Base-by-base conservation (phyloP, 768 basidiomycete genomes). In the Rhizopogon vinicolor region DNA sequence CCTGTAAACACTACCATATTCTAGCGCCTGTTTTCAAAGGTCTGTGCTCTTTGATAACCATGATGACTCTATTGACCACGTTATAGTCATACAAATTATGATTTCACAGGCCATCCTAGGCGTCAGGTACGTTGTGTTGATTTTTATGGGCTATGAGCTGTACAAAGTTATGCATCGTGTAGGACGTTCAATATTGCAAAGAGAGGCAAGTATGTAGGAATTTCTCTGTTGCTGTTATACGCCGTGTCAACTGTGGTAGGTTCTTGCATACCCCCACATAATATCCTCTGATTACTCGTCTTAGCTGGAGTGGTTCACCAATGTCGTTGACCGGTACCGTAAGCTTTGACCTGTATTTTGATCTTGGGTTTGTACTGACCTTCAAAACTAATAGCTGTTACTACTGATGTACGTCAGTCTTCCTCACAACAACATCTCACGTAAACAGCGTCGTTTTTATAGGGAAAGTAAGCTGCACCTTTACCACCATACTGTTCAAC, bases 51-150 rank as follows among this genome's bases (percentile, higher is more conserved):
- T 33, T 51, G 18, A 42, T 13, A 22, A 2, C 1, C 4, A 16
- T 43, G 10, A 46, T 5, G 14, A n/a, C 8, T 29, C 52, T 65
- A 18, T 59, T 54, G 18, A 19, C 41, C 14, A 14, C 2, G 8
- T 42, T 53, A 12, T 54, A 88, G 87, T 83, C 3, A 16, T 85
- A 5, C 87, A 88, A 67, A 71, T 74, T 0, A 82, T 83, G 78
- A 71, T 84, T 44, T 86, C 86, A 5, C 86, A 89, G 62, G 70
- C 77, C 6, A 87, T 89, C 53, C 63, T 89, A 41, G 86, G 80
- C 7, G 66, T 85, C 48, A 77, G 85, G 85, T 83, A 65, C 16
- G 51, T 3, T 2, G 5, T 1, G 12, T 13, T 4, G 31, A 33
- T 19, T 5, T 0, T 41, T 7, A 9, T 41, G n/a, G 8, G 5